These are phyloP conservation scores for Calocera cornea DNA, from an alignment of 768 basidiomycete species.

Conservation along the genomic window DNA sequence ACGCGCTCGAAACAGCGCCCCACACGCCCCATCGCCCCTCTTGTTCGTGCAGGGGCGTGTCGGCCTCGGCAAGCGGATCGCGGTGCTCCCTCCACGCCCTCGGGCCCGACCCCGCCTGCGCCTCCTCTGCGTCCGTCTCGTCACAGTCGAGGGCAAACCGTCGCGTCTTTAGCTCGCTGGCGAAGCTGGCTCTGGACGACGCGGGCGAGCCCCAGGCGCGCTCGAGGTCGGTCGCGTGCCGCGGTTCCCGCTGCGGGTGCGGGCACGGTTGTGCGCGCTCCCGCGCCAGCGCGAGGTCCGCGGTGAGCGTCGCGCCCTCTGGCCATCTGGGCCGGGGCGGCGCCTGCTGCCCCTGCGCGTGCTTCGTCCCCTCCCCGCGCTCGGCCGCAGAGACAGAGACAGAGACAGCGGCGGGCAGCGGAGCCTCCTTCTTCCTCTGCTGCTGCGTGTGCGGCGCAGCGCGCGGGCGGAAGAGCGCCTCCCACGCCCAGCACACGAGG, in stretches of 20 bases:
- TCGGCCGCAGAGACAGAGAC: background rate
- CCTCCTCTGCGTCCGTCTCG: background rate
- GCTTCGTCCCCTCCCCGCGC: background rate
- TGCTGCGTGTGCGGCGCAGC: no score
- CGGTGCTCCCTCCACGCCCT: background rate
- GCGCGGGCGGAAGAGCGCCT: background rate
- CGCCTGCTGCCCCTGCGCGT: background rate
- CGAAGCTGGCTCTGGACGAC: background rate
- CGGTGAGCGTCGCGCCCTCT: background rate
- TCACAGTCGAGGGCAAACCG: background rate
- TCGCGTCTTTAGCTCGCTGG: background rate
- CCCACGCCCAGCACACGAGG: slow-evolving; percentile 1
- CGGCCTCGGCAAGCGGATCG: background rate
- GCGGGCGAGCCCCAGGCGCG: background rate
- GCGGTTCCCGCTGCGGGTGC: background rate
- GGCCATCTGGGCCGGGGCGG: background rate
- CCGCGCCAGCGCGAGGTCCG: background rate
- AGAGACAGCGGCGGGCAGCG: background rate
- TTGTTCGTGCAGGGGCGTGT: background rate
- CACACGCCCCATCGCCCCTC: background rate
- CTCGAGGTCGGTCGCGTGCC: background rate
- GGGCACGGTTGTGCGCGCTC: background rate
- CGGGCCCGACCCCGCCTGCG: background rate
- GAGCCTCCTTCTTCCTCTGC: background rate
- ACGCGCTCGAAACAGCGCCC: background rate